Percentiles rank a stretch among this genome's conserved stretches.
phyloP scores from a whole-genome alignment of 768 basidiomycete genomes.

The Termitomyces sp. region DNA sequence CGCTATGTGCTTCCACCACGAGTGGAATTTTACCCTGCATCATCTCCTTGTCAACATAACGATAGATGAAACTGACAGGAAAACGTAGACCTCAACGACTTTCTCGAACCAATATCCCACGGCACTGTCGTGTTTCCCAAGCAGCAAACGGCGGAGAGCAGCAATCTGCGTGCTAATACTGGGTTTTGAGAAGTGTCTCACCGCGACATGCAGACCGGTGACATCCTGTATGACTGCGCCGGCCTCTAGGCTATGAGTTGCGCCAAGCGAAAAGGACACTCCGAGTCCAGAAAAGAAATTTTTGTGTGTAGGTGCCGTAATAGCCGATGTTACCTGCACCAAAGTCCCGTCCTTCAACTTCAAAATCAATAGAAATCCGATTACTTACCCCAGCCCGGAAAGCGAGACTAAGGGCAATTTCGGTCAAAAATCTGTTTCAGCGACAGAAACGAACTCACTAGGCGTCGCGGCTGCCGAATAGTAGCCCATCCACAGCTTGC shows the following conservation, averaged over 20 bases:
- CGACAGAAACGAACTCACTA: slow-evolving; percentile 41
- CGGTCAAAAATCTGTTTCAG: neutral
- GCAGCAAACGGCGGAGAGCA: slow-evolving; percentile 59
- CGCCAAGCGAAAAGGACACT: slow-evolving; percentile 59
- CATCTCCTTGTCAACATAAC: neutral
- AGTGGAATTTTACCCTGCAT: slow-evolving; percentile 64
- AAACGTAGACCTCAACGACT: slow-evolving; percentile 33
- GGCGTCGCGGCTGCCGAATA: slow-evolving; percentile 63
- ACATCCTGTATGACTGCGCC: slow-evolving; percentile 62
- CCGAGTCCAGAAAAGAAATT: slow-evolving; percentile 60
- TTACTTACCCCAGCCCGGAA: slow-evolving; percentile 60
- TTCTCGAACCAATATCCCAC: slow-evolving; percentile 40
- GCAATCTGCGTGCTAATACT: slow-evolving; percentile 84
- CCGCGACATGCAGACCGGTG: slow-evolving; percentile 59
- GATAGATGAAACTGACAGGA: neutral
- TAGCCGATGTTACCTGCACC: slow-evolving; percentile 46
- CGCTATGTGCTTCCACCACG: slow-evolving; percentile 69
- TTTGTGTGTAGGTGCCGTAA: slow-evolving; percentile 52
- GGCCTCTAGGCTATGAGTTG: slow-evolving; percentile 50
- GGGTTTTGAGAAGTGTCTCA: slow-evolving; percentile 42
- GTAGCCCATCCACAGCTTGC: slow-evolving; percentile 69
- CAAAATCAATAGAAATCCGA: neutral
- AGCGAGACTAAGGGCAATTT: slow-evolving; percentile 41
- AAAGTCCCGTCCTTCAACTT: neutral
- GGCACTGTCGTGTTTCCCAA: slow-evolving; percentile 32